Base-by-base conservation (phyloP, 2,329 filamentous ascomycete genomes). In the Alternaria postmessia region DNA sequence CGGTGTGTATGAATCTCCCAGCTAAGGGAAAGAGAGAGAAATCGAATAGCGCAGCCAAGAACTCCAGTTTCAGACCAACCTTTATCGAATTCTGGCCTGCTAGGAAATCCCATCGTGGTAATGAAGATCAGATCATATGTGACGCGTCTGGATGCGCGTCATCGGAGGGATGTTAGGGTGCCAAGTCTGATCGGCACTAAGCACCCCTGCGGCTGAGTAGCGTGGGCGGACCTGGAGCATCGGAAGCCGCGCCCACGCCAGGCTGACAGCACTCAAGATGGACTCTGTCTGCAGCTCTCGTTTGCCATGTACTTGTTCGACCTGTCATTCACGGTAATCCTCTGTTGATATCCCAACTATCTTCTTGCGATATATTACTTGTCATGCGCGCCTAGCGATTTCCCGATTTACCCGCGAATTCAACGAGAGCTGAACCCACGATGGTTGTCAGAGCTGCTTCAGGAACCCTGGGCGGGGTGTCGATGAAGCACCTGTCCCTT, bases 401-500 rank as follows among this genome's bases (percentile, higher is more conserved):
- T 4, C 5, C 14, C 2, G 14, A 24, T 22, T 12, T n/a, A n/a
- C 7, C 20, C 34, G 20, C 30, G 22, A 36, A 36, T 14, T 4
- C 18, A 16, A 24, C 2, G 30, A 49, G 20, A 38, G 46, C 32
- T 34, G 7, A 18, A 11, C 7, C 4, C 54, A 47, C n/a, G 3
- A 64, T 64, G 62, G 58, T 63, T 20, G 42, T 42, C 3, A 54
- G 60, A 39, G 52, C 59, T 34, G 56, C 53, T 20, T 52, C 62
- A 5, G 59, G 49, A 39, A 70, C 74, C 39, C 66, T 78, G 60
- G 73, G 65, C 69, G 88, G 89, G 63, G 73, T 91, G 69, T 85
- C 89, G 46, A 85, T 91, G 83, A 91, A 91, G 82, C 86, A 89
- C 74, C 78, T 89, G 30, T 91, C 89, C 54, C 80, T 92, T 44